Percentiles rank a stretch among this genome's conserved stretches.
Conservation (phyloP, 2,329 filamentous ascomycete species). For the Fusarium dimerum region DNA sequence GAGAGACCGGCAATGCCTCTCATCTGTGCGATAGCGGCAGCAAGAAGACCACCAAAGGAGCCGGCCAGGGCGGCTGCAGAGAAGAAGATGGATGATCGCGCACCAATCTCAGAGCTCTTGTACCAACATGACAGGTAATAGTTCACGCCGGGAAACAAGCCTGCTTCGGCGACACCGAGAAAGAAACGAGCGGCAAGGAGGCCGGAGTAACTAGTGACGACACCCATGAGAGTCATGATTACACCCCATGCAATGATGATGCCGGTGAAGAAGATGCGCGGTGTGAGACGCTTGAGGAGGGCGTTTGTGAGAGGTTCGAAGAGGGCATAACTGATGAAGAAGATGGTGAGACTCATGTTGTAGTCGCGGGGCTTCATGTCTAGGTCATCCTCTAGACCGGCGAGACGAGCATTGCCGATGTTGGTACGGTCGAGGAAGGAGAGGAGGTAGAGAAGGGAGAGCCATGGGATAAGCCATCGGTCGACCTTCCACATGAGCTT, state of each 20-base stretch:
- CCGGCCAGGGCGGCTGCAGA: slow-evolving; percentile 76
- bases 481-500: slow-evolving; percentile 60
- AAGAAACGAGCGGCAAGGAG: slow-evolving; percentile 53
- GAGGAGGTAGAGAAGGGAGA: slow-evolving; percentile 57
- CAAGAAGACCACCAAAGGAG: slow-evolving; percentile 70
- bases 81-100: slow-evolving; percentile 74
- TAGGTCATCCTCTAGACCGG: slow-evolving; percentile 18
- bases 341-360: slow-evolving; percentile 60
- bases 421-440: slow-evolving; percentile 45
- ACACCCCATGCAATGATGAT: slow-evolving; percentile 63
- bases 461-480: slow-evolving; percentile 56
- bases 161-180: slow-evolving; percentile 67
- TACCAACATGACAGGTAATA: slow-evolving; percentile 80
- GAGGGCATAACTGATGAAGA: slow-evolving; percentile 70
- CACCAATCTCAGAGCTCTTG: slow-evolving; percentile 71
- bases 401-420: slow-evolving; percentile 52
- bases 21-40: slow-evolving; percentile 69
- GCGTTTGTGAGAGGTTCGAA: slow-evolving; percentile 67
- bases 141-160: slow-evolving; percentile 65
- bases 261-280: slow-evolving; percentile 61
- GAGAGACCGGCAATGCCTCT: slow-evolving; percentile 53
- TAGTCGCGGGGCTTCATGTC: slow-evolving; percentile 48
- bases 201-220: slow-evolving; percentile 45
- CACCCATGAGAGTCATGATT: slow-evolving; percentile 51
- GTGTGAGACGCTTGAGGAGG: slow-evolving; percentile 63